A percentile compares a stretch with the other conserved stretches of the same genome.
Conservation (phyloP, 331 rosid species). For the Dryas integrifolia region DNA sequence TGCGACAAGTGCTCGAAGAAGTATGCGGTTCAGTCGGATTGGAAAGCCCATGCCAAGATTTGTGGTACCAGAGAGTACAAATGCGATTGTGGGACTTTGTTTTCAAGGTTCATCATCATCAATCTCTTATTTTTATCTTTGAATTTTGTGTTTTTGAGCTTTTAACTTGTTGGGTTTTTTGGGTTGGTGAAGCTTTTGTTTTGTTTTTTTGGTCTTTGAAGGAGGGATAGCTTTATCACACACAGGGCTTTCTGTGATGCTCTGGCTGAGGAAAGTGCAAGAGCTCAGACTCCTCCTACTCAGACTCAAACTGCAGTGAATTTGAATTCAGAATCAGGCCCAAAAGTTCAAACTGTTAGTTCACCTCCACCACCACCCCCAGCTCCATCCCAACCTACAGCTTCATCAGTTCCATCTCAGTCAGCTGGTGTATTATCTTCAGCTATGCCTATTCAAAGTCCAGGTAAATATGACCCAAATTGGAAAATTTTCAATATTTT, state of each 20-base stretch:
- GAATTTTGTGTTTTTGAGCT: neutral
- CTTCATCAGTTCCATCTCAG: conserved; percentile 43
- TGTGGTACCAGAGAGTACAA: conserved; percentile 89
- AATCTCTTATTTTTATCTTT: neutral
- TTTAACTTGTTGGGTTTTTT: conserved; percentile 15
- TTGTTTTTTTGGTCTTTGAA: conserved; percentile 30
- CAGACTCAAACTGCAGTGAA: conserved; percentile 26
- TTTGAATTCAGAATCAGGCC: conserved; percentile 27
- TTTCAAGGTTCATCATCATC: conserved; percentile 51
- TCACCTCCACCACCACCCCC: conserved; percentile 20
- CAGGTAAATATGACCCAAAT: conserved; percentile 50
- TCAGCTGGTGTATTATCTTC: conserved; percentile 42
- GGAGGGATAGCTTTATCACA: conserved; percentile 98
- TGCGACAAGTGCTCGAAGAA: conserved; percentile 90
- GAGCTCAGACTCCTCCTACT: conserved; percentile 46
- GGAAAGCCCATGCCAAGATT: conserved; percentile 93
- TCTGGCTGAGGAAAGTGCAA: conserved; percentile 82
- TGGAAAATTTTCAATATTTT: conserved; percentile 26
- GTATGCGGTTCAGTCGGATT: conserved; percentile 92
- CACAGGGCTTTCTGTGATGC: conserved; percentile 99
- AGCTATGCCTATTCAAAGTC: conserved; percentile 47
- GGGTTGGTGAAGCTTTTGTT: conserved; percentile 32
- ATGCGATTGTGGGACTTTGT: conserved; percentile 89
- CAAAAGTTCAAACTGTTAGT: conserved; percentile 26
- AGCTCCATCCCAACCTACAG: conserved; percentile 19